phyloP scores from a whole-genome alignment of 2,329 filamentous ascomycete species.

The Claviceps sp. region DNA sequence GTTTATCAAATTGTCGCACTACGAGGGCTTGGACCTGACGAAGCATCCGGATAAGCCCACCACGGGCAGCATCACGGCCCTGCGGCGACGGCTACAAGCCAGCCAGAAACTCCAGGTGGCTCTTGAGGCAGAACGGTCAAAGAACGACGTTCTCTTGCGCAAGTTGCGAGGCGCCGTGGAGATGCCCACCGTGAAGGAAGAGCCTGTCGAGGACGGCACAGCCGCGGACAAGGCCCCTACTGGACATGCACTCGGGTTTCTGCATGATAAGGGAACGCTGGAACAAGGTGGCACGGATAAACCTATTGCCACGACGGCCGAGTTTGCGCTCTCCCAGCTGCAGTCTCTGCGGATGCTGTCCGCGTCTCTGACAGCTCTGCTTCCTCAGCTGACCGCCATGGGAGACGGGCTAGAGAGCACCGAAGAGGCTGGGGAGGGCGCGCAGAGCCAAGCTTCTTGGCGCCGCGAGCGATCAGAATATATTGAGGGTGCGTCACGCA shows the following conservation, averaged over 20 bases:
- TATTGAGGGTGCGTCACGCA: constrained; percentile 64
- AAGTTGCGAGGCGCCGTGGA: constrained; percentile 41
- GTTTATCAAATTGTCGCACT: constrained; percentile 76
- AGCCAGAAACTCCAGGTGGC: constrained; percentile 62
- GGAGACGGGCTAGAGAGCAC: not conserved
- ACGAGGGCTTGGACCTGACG: constrained; percentile 51
- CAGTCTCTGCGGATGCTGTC: constrained; percentile 61
- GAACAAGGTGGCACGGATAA: constrained; percentile 35
- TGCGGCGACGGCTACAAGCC: constrained; percentile 63
- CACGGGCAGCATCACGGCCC: constrained; percentile 54
- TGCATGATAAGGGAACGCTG: constrained; percentile 39
- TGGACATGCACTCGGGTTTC: constrained; percentile 36
- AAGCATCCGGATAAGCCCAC: constrained; percentile 30
- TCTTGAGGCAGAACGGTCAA: constrained; percentile 54
- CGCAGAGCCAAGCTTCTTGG: constrained; percentile 30
- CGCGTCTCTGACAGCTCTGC: constrained; percentile 45
- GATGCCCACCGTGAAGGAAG: constrained; percentile 11
- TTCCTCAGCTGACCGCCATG: constrained; percentile 40
- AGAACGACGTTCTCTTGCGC: constrained; percentile 57
- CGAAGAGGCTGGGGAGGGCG: not conserved
- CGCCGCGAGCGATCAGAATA: constrained; percentile 65
- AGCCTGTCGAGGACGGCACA: constrained; percentile 1
- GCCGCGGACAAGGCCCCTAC: not conserved
- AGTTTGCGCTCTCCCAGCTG: constrained; percentile 72
- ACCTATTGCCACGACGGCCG: constrained; percentile 56